These are phyloP conservation scores for Bolboschoenus planiculmis DNA, from an alignment of 176 grass and related monocot species.

Conservation along the genomic window DNA sequence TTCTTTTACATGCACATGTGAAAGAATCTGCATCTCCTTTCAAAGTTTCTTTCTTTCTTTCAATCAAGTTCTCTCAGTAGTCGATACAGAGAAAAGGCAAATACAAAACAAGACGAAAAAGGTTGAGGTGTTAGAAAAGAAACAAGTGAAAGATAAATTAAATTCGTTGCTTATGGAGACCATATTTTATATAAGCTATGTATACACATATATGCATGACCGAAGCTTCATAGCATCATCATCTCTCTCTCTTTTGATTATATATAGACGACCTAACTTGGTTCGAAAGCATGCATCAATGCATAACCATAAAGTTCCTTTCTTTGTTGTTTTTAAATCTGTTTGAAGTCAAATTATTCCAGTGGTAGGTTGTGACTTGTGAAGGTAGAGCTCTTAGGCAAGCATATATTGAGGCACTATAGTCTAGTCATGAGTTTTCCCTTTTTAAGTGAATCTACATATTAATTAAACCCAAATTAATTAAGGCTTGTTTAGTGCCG, in stretches of 20 bases:
- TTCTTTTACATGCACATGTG: slow-evolving; percentile 12
- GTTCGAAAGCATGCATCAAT: not conserved
- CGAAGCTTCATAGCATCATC: not conserved
- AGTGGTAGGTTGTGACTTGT: not conserved
- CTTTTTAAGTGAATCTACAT: slow-evolving; percentile 5
- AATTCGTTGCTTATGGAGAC: not conserved
- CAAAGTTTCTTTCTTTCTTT: not conserved
- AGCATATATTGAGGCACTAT: not conserved
- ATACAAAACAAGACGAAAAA: not conserved
- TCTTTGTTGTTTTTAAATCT: not conserved
- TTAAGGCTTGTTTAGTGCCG: not conserved
- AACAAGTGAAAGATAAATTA: not conserved
- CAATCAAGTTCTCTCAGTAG: not conserved
- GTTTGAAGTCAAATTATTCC: slow-evolving; percentile 12
- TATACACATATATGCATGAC: not conserved
- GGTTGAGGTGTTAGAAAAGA: not conserved
- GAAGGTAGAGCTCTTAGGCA: not conserved
- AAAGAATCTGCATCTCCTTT: slow-evolving; percentile 3
- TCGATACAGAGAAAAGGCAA: not conserved
- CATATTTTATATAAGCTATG: not conserved
- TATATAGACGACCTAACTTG: not conserved
- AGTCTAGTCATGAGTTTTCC: not conserved
- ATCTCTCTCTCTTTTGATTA: not conserved
- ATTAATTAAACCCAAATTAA: not conserved
- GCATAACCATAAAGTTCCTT: not conserved